phyloP scores from a whole-genome alignment of 805 yeast species.

The Pichia thaimueangensis region DNA sequence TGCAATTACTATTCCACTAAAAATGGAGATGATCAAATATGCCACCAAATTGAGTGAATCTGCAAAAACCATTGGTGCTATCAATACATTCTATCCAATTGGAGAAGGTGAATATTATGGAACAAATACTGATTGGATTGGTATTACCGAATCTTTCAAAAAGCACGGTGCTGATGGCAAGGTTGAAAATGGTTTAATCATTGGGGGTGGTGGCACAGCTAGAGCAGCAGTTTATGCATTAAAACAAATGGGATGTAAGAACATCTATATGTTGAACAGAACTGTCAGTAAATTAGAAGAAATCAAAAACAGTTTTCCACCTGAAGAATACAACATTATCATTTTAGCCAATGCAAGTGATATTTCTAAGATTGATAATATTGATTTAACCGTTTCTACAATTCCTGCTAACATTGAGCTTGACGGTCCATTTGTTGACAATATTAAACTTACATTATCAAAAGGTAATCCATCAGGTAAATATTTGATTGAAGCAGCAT shows the following conservation, averaged over 20 bases:
- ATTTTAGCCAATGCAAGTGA: slow-evolving; percentile 45
- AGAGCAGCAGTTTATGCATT: slow-evolving; percentile 91
- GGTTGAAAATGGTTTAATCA: slow-evolving; percentile 51
- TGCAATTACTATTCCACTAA: slow-evolving; percentile 91
- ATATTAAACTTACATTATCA: slow-evolving; percentile 41
- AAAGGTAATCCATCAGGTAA: slow-evolving; percentile 39
- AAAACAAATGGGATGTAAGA: slow-evolving; percentile 65
- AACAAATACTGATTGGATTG: slow-evolving; percentile 95
- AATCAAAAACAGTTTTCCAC: slow-evolving; percentile 56
- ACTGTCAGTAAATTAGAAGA: slow-evolving; percentile 59
- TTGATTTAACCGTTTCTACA: slow-evolving; percentile 67
- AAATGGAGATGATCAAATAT: slow-evolving; percentile 67
- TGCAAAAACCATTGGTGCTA: slow-evolving; percentile 84
- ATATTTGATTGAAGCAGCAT: slow-evolving; percentile 83
- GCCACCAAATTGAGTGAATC: slow-evolving; percentile 64
- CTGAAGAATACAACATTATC: slow-evolving; percentile 43
- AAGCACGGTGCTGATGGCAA: slow-evolving; percentile 56
- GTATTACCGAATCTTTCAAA: slow-evolving; percentile 65
- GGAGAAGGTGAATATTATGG: slow-evolving; percentile 53
- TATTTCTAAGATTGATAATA: slow-evolving; percentile 37
- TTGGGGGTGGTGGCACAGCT: slow-evolving; percentile 98
- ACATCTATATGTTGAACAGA: slow-evolving; percentile 76
- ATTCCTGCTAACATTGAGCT: slow-evolving; percentile 77
- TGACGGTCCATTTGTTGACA: slow-evolving; percentile 43
- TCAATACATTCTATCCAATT: slow-evolving; percentile 72